phyloP scores from a whole-genome alignment of 176 grass and related monocot genomes.

The Neostapfia colusana region DNA sequence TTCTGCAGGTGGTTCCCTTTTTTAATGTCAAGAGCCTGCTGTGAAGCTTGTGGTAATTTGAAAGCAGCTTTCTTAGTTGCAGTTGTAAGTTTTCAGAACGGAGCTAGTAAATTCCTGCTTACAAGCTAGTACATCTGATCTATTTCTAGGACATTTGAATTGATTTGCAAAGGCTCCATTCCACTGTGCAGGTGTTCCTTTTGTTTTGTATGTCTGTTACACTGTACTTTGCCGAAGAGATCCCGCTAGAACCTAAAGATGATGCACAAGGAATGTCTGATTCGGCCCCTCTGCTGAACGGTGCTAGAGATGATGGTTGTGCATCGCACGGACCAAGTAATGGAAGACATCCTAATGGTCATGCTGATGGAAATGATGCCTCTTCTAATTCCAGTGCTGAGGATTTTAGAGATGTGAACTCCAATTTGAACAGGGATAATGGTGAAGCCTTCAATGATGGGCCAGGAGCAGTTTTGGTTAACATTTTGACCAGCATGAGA shows the following conservation, averaged over 20 bases:
- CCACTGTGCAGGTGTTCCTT: slow-evolving; percentile 77
- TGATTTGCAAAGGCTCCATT: slow-evolving; percentile 19
- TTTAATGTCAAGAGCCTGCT: slow-evolving; percentile 85
- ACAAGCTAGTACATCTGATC: background rate
- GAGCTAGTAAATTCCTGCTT: slow-evolving; percentile 1
- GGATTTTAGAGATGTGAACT: slow-evolving; percentile 39
- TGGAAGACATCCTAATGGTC: slow-evolving; percentile 47
- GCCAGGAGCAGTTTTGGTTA: slow-evolving; percentile 87
- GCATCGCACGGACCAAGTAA: slow-evolving; percentile 48
- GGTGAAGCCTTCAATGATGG: slow-evolving; percentile 76
- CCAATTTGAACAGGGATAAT: slow-evolving; percentile 40
- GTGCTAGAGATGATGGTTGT: slow-evolving; percentile 51
- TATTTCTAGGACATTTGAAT: background rate
- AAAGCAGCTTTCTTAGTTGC: slow-evolving; percentile 97
- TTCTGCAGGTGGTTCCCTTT: slow-evolving; percentile 95
- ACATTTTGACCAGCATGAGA: slow-evolving; percentile 95
- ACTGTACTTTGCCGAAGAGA: slow-evolving; percentile 94
- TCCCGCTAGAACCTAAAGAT: slow-evolving; percentile 58
- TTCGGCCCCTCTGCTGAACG: slow-evolving; percentile 81
- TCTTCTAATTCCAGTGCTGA: slow-evolving; percentile 38
- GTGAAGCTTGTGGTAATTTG: slow-evolving; percentile 95
- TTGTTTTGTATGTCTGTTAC: slow-evolving; percentile 86
- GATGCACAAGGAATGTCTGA: slow-evolving; percentile 58
- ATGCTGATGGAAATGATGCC: slow-evolving; percentile 34
- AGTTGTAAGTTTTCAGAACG: slow-evolving; percentile 69